phyloP scores from a whole-genome alignment of 495 filamentous ascomycete genomes.

The Penicillium parvum region DNA sequence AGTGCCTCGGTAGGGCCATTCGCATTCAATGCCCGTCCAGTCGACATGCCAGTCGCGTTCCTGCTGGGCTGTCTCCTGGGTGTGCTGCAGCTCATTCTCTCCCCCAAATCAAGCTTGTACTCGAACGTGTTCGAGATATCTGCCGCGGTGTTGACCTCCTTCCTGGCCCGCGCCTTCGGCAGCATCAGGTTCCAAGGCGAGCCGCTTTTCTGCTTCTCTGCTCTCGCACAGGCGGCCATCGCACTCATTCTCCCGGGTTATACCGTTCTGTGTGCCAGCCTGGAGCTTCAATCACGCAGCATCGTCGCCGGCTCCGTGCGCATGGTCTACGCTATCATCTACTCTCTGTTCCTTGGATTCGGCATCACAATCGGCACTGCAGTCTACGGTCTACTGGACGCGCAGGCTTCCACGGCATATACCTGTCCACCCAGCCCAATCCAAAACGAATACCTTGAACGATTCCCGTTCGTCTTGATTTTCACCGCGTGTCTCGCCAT shows the following conservation, averaged over 20 bases:
- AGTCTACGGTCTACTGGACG: conserved; percentile 78
- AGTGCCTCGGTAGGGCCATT: conserved; percentile 80
- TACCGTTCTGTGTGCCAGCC: conserved; percentile 72
- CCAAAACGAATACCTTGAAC: conserved; percentile 41
- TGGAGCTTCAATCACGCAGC: conserved; percentile 83
- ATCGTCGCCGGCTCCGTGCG: conserved; percentile 89
- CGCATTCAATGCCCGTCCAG: conserved; percentile 79
- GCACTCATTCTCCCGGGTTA: conserved; percentile 91
- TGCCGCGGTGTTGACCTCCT: conserved; percentile 83
- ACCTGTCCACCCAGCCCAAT: conserved; percentile 59
- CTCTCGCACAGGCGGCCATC: conserved; percentile 85
- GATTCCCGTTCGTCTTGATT: conserved; percentile 68
- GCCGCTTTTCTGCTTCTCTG: conserved; percentile 84
- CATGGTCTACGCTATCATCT: conserved; percentile 95
- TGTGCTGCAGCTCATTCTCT: conserved; percentile 72
- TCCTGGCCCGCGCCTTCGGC: conserved; percentile 82
- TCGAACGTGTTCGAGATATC: conserved; percentile 90
- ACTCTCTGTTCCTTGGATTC: conserved; percentile 93
- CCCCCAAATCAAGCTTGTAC: conserved; percentile 70
- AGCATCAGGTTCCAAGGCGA: conserved; percentile 59
- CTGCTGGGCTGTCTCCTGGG: conserved; percentile 80
- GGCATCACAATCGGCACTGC: conserved; percentile 93
- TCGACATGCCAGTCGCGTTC: conserved; percentile 87
- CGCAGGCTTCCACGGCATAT: conserved; percentile 66
- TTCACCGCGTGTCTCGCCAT: conserved; percentile 80